Percentiles rank a stretch among this genome's conserved stretches.
Evolutionary conservation across 495 filamentous ascomycete genomes (phyloP).

Genomic region (Cryomyces minteri): DNA sequence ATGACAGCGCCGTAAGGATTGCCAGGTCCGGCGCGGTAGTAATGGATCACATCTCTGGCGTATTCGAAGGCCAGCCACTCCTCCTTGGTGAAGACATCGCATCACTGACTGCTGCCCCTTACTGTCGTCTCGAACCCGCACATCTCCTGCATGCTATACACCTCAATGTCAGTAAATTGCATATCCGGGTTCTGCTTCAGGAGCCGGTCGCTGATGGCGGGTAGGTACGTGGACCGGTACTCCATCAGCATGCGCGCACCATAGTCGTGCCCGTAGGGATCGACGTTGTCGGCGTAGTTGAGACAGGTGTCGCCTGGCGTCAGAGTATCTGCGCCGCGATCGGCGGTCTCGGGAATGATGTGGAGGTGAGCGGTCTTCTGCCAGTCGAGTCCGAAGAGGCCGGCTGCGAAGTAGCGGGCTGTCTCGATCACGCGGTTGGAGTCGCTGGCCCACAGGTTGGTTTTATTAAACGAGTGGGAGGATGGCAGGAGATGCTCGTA

Average conservation of each 20-base stretch:
- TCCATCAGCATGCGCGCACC: constrained; percentile 26
- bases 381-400: constrained; percentile 37
- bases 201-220: constrained; percentile 27
- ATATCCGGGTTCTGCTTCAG: constrained; percentile 24
- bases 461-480: constrained; percentile 4
- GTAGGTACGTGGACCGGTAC: constrained; percentile 31
- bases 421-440: constrained; percentile 38
- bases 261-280: constrained; percentile 28
- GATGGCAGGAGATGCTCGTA: constrained; percentile 27
- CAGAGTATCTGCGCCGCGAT: constrained; percentile 33
- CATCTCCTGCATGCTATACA: constrained; percentile 44
- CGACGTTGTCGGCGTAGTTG: constrained; percentile 27
- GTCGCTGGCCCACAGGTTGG: constrained; percentile 35
- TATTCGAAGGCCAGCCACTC: constrained; percentile 43
- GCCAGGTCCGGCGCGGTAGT: constrained; percentile 41
- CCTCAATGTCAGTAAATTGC: constrained; percentile 23
- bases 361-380: constrained; percentile 23
- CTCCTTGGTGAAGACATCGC: constrained; percentile 33
- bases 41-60: constrained; percentile 39
- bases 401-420: constrained; percentile 34
- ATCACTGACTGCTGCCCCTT: constrained; percentile 37
- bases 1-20: constrained; percentile 36
- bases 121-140: constrained; percentile 40
- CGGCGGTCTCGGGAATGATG: constrained; percentile 32
- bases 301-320: constrained; percentile 39